phyloP scores from a whole-genome alignment of 129 eudicot genomes.

The Deinandra increscens region DNA sequence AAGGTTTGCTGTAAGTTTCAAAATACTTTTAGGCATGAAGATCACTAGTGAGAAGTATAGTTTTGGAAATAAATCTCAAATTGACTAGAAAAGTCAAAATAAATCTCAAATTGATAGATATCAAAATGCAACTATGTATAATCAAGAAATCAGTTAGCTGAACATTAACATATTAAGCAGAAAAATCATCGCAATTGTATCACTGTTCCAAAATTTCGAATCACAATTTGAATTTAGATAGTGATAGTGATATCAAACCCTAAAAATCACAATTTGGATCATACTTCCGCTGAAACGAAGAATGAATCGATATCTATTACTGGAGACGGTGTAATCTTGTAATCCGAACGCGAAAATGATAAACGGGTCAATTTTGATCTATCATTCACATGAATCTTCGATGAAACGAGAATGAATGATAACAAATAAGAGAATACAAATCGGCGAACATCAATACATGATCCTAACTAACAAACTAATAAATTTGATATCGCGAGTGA shows the following conservation, averaged over 20 bases:
- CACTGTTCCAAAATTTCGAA: not conserved
- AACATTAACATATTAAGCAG: not conserved
- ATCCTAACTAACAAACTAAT: not conserved
- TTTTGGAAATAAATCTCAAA: not conserved
- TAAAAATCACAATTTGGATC: not conserved
- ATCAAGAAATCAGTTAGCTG: not conserved
- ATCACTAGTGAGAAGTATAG: not conserved
- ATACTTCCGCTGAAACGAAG: not conserved
- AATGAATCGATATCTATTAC: not conserved
- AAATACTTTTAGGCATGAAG: not conserved
- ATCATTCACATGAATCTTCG: not conserved
- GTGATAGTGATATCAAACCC: not conserved
- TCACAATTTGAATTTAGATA: not conserved
- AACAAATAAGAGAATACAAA: not conserved
- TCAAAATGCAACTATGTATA: not conserved
- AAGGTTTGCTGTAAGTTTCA: not conserved
- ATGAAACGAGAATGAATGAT: not conserved
- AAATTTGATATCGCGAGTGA: not conserved
- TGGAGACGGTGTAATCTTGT: not conserved
- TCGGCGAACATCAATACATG: not conserved
- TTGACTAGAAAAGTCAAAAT: not conserved
- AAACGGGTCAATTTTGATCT: constrained; percentile 9
- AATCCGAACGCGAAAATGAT: not conserved
- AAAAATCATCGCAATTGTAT: not conserved
- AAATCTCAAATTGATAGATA: not conserved